phyloP scores from a whole-genome alignment of 768 basidiomycete genomes.

The Pleurotus cornucopiae region DNA sequence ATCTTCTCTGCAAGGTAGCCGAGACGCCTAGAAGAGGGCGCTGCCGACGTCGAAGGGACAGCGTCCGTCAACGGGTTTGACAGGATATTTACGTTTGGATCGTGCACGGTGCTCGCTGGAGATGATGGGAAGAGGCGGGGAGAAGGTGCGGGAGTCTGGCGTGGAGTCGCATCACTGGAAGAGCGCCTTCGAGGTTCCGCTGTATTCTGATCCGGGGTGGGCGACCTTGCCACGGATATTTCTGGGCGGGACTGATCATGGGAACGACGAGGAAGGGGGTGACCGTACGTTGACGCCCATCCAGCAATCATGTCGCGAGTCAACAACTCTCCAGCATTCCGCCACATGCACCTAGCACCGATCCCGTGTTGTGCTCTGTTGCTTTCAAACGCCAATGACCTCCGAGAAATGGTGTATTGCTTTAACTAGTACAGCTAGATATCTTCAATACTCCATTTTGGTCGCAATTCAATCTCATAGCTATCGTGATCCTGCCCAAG shows the following conservation, averaged over 20 bases:
- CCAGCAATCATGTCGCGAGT: conserved; percentile 8
- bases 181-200: conserved; percentile 29
- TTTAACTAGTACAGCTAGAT: too few species aligned
- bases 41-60: conserved; percentile 23
- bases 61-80: conserved; percentile 19
- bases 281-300: conserved; percentile 9
- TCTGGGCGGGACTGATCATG: conserved; percentile 9
- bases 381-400: not conserved
- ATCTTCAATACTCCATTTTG: conserved; percentile 82
- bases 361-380: not conserved
- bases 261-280: conserved; percentile 8
- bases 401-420: not conserved
- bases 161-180: conserved; percentile 47
- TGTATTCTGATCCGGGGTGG: not conserved
- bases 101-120: conserved; percentile 25
- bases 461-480: conserved; percentile 53
- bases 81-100: conserved; percentile 25
- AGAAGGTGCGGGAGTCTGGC: conserved; percentile 37
- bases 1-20: conserved; percentile 41
- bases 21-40: conserved; percentile 29
- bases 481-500: conserved; percentile 54
- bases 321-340: not conserved
- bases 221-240: not conserved
- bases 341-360: not conserved
- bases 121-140: conserved; percentile 23